Conservation (phyloP, 164 flowering plant genomes). For the Liriodendron chinense region DNA sequence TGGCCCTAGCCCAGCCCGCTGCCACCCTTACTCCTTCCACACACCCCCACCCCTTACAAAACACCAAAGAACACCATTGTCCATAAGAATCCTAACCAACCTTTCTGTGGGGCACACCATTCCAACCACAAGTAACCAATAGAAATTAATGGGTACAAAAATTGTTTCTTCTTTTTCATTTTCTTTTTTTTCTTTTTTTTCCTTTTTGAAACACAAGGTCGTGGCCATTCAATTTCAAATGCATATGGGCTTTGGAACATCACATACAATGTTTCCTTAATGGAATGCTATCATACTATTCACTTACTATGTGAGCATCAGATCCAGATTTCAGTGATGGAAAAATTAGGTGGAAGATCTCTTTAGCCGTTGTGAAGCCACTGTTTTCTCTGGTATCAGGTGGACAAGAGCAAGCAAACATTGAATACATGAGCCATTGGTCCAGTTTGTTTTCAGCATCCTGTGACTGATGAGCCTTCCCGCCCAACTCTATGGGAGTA, state of each 20-base stretch:
- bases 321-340: constrained; percentile 95
- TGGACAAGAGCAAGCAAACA: constrained; percentile 95
- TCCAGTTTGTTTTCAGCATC: constrained; percentile 92
- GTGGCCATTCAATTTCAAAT: neutral
- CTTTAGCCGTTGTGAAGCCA: constrained; percentile 57
- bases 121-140: too few species aligned
- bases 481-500: constrained; percentile 92
- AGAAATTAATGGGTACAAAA: too few species aligned
- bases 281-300: neutral
- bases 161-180: too few species aligned
- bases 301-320: constrained; percentile 71
- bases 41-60: too few species aligned
- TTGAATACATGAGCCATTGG: constrained; percentile 97
- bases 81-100: too few species aligned
- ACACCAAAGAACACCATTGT: too few species aligned
- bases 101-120: too few species aligned
- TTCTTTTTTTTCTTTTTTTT: too few species aligned
- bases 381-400: constrained; percentile 66
- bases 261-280: neutral
- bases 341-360: constrained; percentile 79
- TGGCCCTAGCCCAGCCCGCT: too few species aligned
- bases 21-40: too few species aligned
- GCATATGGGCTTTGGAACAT: neutral
- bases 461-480: constrained; percentile 86
- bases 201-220: too few species aligned